Evolutionary conservation across 2,329 filamentous ascomycete genomes (phyloP).

Genomic region (Claviceps humidiphila): DNA sequence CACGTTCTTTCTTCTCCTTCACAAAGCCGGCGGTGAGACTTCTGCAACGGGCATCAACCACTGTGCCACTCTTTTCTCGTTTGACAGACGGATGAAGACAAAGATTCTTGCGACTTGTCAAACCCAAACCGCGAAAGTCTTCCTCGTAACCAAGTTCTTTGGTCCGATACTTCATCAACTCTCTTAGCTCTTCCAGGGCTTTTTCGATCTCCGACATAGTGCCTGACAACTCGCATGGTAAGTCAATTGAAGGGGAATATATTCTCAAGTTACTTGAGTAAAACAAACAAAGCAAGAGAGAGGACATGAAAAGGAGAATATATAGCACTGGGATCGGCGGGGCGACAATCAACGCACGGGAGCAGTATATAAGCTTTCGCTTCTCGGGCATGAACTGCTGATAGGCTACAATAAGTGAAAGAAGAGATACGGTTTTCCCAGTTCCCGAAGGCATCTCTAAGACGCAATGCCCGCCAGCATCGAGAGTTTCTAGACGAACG

Average conservation of each 20-base stretch:
- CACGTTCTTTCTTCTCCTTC: constrained; percentile 91
- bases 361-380: constrained; percentile 96
- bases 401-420: constrained; percentile 93
- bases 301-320: not conserved
- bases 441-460: constrained; percentile 98
- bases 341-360: constrained; percentile 39
- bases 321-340: not conserved
- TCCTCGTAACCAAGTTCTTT: constrained; percentile 82
- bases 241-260: not conserved
- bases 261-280: not conserved
- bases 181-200: constrained; percentile 79
- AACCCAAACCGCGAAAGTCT: constrained; percentile 80
- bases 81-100: constrained; percentile 95
- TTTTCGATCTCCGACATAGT: constrained; percentile 99
- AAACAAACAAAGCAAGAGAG: not conserved
- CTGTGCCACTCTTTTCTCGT: constrained; percentile 82
- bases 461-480: constrained; percentile 89
- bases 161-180: constrained; percentile 86
- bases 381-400: constrained; percentile 89
- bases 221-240: constrained; percentile 25
- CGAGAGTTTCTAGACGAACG: constrained; percentile 51
- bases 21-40: constrained; percentile 94
- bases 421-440: constrained; percentile 88
- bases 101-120: constrained; percentile 94
- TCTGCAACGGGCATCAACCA: constrained; percentile 92